These are phyloP conservation scores for sunflower (Helianthus annuus) DNA, from an alignment of 129 eudicot species.

Conservation along the genomic window DNA sequence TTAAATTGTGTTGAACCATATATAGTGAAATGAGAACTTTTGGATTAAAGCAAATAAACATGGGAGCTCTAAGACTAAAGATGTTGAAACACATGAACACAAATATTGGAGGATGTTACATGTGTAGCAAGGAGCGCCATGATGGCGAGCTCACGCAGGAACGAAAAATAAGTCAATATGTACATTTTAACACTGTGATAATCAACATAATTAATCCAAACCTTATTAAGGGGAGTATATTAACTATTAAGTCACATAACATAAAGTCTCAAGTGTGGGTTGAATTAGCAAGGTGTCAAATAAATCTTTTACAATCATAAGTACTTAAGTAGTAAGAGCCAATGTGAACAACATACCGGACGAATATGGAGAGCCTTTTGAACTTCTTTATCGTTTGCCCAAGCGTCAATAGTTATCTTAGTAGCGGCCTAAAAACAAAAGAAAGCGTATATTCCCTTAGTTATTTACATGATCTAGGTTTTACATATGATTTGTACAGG, in stretches of 20 bases:
- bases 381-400: slow-evolving; percentile 30
- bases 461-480: not conserved
- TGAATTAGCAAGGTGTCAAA: not conserved
- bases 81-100: too few species aligned
- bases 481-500: not conserved
- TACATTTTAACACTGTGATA: too few species aligned
- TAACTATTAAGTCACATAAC: too few species aligned
- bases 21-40: not conserved
- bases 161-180: too few species aligned
- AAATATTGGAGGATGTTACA: not conserved
- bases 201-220: too few species aligned
- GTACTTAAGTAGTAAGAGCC: not conserved
- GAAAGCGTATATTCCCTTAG: not conserved
- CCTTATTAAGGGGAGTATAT: too few species aligned
- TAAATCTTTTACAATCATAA: not conserved
- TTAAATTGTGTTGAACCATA: not conserved
- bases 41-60: not conserved
- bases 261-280: not conserved
- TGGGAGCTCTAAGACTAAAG: too few species aligned
- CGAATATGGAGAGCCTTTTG: slow-evolving; percentile 39
- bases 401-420: not conserved
- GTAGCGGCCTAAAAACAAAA: slow-evolving; percentile 14
- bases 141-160: too few species aligned
- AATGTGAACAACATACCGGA: slow-evolving; percentile 19
- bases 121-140: not conserved